Percentiles rank a stretch among this genome's conserved stretches.
Evolutionary conservation across 139 green algal species (phyloP).

Genomic region (Yamagishiella unicocca): DNA sequence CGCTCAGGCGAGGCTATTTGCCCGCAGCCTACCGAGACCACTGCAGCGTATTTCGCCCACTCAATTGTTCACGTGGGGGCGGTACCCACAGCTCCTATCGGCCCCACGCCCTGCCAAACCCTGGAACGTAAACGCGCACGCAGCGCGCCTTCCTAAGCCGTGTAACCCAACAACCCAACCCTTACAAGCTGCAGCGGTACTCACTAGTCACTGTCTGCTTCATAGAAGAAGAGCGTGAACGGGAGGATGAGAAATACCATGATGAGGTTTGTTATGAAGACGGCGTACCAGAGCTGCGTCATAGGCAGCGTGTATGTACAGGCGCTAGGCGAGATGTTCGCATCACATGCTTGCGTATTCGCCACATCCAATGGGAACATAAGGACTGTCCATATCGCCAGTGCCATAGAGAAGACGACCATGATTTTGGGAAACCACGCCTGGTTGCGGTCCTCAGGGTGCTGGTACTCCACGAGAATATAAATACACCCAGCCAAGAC

Average conservation of each 20-base stretch:
- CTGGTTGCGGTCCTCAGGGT: conserved; percentile 97
- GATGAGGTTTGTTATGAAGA: conserved; percentile 89
- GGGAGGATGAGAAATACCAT: conserved; percentile 90
- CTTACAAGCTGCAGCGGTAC: too few species aligned
- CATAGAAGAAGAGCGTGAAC: conserved; percentile 98
- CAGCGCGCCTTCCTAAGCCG: background rate
- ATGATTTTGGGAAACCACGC: conserved; percentile 95
- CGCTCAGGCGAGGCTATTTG: too few species aligned
- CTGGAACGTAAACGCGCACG: too few species aligned
- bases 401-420: conserved; percentile 87
- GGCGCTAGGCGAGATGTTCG: conserved; percentile 71
- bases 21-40: too few species aligned
- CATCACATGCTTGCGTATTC: conserved; percentile 85
- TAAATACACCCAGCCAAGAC: conserved; percentile 85
- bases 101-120: too few species aligned
- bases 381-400: conserved; percentile 92
- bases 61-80: too few species aligned
- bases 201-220: conserved; percentile 92
- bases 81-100: too few species aligned
- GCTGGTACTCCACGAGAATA: conserved; percentile 92
- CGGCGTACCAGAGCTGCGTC: conserved; percentile 87
- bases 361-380: conserved; percentile 97
- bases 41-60: too few species aligned
- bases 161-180: too few species aligned
- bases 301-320: conserved; percentile 93